Evolutionary conservation across 768 basidiomycete species (phyloP), one percentile per base, ranked within the genome.

Genomic region (Candolleomyces efflorescens): DNA sequence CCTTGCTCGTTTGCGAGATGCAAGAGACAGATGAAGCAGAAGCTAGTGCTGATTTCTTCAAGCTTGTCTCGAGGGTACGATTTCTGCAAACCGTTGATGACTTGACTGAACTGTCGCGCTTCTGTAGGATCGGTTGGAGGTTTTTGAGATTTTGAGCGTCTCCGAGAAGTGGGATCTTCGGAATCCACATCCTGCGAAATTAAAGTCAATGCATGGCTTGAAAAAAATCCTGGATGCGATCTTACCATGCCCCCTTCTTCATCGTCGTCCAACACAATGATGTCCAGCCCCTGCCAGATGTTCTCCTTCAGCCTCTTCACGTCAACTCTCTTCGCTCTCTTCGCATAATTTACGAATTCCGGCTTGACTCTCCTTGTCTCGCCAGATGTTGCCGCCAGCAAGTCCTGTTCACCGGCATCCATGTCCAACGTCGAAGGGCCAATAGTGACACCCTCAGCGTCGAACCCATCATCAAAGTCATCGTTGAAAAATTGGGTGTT

Each of bases 401-500:
- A 77, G 69, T 98, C 95, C 58, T 94, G 91, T 62, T 96, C 94
- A 49, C 83, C 90, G 11, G 80, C 76, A 55, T 87, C 89, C 38
- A 73, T 75, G 32, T 41, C 53, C 23, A 54, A 47, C 11, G 71
- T 32, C 67, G 70, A 13, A 67, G 71, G 18, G 67, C 66, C 81
- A 54, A 75, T 77, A 15, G 73, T 79, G 47, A 84, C 82, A 46
- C 73, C 78, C 3, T 69, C 75, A 39, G 71, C 76, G 20, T 86
- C 89, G 53, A 83, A 84, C 3, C 82, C 89, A 52, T 90, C 91
- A 60, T 94, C 94, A 60, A 84, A 82, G 59, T 91, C 92, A 58
- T 97, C 94, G 61, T 94, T 87, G 83, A 98, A 96, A 80, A 98
- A 98, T 66, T 98, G 96, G 0, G 96, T 95, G 63, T 90, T 90